Conservation (phyloP, 1,139 yeast genomes). For the Protomyces macrosporus region DNA sequence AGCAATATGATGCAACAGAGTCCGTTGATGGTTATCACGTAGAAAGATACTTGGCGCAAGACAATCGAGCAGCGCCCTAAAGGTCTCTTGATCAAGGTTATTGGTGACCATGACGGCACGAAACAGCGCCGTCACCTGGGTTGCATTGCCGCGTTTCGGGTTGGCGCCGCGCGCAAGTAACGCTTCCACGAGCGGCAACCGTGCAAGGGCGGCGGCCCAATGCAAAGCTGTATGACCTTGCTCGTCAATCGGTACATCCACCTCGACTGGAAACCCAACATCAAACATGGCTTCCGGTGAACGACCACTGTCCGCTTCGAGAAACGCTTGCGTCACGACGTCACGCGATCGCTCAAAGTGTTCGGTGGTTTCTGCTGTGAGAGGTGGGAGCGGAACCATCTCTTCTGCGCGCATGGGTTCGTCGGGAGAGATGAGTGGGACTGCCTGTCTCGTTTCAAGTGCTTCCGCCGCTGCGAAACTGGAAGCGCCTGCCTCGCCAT, state of each 20-base stretch:
- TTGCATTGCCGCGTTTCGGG: constrained; percentile 66
- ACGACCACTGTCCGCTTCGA: constrained; percentile 45
- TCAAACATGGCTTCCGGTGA: constrained; percentile 26
- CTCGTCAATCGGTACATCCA: constrained; percentile 84
- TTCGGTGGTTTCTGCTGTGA: constrained; percentile 41
- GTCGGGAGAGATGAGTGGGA: not conserved
- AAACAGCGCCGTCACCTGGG: constrained; percentile 86
- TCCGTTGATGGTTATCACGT: constrained; percentile 70
- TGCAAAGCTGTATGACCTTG: constrained; percentile 91
- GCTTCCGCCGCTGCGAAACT: not conserved
- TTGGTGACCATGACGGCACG: constrained; percentile 87
- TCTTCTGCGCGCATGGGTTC: not conserved
- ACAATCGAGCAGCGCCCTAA: constrained; percentile 64
- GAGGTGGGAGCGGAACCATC: constrained; percentile 45
- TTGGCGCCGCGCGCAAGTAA: constrained; percentile 64
- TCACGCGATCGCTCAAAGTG: constrained; percentile 51
- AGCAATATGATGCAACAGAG: constrained; percentile 90
- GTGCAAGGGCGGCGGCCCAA: constrained; percentile 93
- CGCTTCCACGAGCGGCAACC: constrained; percentile 64
- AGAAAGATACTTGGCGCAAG: constrained; percentile 71
- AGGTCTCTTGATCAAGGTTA: constrained; percentile 68
- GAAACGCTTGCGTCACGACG: constrained; percentile 52
- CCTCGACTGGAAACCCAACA: constrained; percentile 43
- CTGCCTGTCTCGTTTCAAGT: not conserved
- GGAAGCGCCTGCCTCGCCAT: not conserved